Evolutionary conservation across 257 asterid genomes (phyloP), one percentile per base, ranked within the genome.

Genomic region (Nyctanthes arbortristis): DNA sequence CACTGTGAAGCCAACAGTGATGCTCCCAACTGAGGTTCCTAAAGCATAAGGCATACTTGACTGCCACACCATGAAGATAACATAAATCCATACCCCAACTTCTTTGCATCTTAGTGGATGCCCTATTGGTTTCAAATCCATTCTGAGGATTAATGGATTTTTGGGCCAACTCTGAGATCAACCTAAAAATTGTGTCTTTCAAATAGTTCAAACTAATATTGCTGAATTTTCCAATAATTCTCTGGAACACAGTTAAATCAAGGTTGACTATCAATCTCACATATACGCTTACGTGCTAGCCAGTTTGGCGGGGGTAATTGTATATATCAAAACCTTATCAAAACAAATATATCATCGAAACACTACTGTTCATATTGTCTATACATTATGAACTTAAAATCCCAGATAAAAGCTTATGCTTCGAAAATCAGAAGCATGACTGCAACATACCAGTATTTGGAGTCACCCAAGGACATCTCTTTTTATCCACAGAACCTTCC

Each of bases 401-500:
- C 58, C 9, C 9, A 49, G n/a, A 76, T 39, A 25, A 35, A 58
- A 13, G 52, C 28, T 60, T 55, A 61, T 30, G 28, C 66, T 55
- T 16, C 32, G 67, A 55, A 13, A 71, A 32, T 59, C 13, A 66
- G 68, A 68, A 56, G 65, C 64, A 47, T 28, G 52, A 39, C 27
- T 20, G 29, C 59, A 55, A 54, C 83, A 20, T 93, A 89, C 97
- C 97, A 61, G 97, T 89, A 69, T 79, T 93, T 1, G 96, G 84
- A n/a, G 97, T 93, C 65, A 91, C 96, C 99, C 99, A 93, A 71
- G 96, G 78, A 79, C 99, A 93, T 85, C 96, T 91, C 77, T 87
- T 93, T 84, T 87, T 89, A 25, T 75, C 77, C 69, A 71, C 74
- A 24, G 79, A 82, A 68, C 74, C 87, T 73, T 78, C 92, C 59